Evolutionary conservation across 306 rosid species (phyloP), one percentile per base, ranked within the genome.

Genomic region (Fragaria iinumae): DNA sequence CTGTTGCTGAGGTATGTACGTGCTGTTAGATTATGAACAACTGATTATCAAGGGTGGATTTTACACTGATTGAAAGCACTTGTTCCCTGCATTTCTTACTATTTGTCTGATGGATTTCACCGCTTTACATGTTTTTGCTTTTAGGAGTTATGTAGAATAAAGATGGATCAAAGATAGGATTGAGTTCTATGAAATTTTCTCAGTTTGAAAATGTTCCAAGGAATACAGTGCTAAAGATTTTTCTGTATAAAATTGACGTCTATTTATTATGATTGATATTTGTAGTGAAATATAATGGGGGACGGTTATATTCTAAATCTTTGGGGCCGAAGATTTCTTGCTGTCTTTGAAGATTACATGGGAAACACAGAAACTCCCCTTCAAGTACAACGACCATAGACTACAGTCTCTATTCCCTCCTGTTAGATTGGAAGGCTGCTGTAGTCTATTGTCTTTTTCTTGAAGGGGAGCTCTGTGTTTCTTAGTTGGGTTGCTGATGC

Each of bases 1-100:
- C 50, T 2, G 85, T 82, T 75, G 56, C 76, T 7, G 86, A 89
- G 97, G 98, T 94, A 84, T 67, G 89, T 75, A 67, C 56, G 38
- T 50, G 77, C 63, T 78, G 65, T 66, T 44, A 56, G 20, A 43
- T 4, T 75, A 32, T 13, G 20, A 67, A 50, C 49, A 21, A 21
- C 11, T 66, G 25, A 73, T 49, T 52, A 48, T 47, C 27, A 63
- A 44, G 44, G 44, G 41, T 68, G 74, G 43, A 5, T 77, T 39
- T 5, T 43, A 77, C 36, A 0, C 64, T 57, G 32, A 53, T 45
- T 18, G 29, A 25, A 65, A 21, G 39, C 16, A 63, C 17, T 57
- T 71, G 25, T 5, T 9, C 72, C 72, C 4, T 5, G 7, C 48
- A 20, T 14, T 52, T 25, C 48, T 29, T 32, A 52, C 47, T 72